Base-by-base conservation (phyloP, 2,329 filamentous ascomycete genomes). In the Colletotrichum acutatum region DNA sequence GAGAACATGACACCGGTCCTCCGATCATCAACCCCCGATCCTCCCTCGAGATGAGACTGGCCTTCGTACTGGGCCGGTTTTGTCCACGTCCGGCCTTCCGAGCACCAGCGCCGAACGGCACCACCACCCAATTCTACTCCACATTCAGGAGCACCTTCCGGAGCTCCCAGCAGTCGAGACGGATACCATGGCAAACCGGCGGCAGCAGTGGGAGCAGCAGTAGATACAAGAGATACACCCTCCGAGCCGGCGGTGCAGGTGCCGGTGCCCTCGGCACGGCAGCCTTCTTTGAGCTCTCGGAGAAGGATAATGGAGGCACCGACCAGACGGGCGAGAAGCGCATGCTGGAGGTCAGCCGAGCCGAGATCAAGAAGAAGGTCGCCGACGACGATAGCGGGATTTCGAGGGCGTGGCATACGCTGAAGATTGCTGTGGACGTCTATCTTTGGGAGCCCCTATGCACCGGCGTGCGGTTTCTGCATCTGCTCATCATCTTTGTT, bases 401-500 rank as follows among this genome's bases (percentile, higher is more conserved):
- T 16, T 84, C 83, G 16, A 88, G 90, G 61, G 78, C 92, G 7
- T 83, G 88, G 60, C 89, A 92, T 75, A 86, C 86, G 14, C 78
- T 94, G 32, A 85, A 92, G 71, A 86, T 95, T 34, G 90, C 93
- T 68, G 75, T 97, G 49, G 94, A 97, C 77, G 74, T 89, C 1
- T 94, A 91, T 78, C 83, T 96, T n/a, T 90, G 89, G 88, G 97
- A 99, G 82, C 96, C 97, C 0, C 82, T 98, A 30, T 95, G 93
- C 68, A 99, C 96, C 0, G 94, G 94, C 0, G 82, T 96, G 59
- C 90, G 97, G n/a, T 97, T 99, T 77, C 82, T 98, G 22, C 94
- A 98, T 79, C 86, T 99, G 5, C 90, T 94, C 60, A 82, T 93
- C 72, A 97, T 99, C 68, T 99, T 99, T 79, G 91, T 98, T 24